Evolutionary conservation across 495 filamentous ascomycete genomes (phyloP), one percentile per base, ranked within the genome.

Genomic region (Penicillium chermesinum): DNA sequence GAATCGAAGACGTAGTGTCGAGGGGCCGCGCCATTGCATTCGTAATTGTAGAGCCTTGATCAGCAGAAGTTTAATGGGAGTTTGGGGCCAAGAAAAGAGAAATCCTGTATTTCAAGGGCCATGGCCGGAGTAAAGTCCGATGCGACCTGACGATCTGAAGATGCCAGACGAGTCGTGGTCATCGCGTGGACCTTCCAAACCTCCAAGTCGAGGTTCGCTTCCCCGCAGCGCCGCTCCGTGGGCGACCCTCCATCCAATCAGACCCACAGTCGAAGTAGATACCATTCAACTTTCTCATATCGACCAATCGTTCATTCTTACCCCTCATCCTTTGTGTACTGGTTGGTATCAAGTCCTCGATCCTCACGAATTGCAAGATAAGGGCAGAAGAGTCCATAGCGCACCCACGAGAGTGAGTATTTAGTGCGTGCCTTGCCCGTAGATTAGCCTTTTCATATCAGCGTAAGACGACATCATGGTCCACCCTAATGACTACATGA

Each of bases 1-100:
- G 38, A 34, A 72, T 69, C 1, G 66, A 57, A 0, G 63, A 62
- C 8, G 30, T 27, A 2, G 14, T 22, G 15, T 18, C 52, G 8
- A 59, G 39, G 5, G 25, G 27, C 8, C 45, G 38, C 8, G 49
- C n/a, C n/a, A 55, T 8, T 57, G 36, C 36, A 2, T 15, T 46
- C 12, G 7, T 30, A 8, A 9, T 18, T 14, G 9, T 21, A 1
- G 1, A 19, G 10, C 18, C n/a, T n/a, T 2, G 18, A 10, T 15
- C 8, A 1, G 1, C 15, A 17, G 14, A 12, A 15, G 35, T 7
- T 7, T 15, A 17, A 14, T 15, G 8, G 7, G 37, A 9, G 7
- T 22, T 37, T 46, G 15, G 27, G n/a, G n/a, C n/a, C n/a, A n/a
- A n/a, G n/a, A n/a, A n/a, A n/a, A n/a, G n/a, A n/a, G n/a, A n/a